phyloP scores from a whole-genome alignment of 1,284 basidiomycete species.

The Blastosporella zonata region DNA sequence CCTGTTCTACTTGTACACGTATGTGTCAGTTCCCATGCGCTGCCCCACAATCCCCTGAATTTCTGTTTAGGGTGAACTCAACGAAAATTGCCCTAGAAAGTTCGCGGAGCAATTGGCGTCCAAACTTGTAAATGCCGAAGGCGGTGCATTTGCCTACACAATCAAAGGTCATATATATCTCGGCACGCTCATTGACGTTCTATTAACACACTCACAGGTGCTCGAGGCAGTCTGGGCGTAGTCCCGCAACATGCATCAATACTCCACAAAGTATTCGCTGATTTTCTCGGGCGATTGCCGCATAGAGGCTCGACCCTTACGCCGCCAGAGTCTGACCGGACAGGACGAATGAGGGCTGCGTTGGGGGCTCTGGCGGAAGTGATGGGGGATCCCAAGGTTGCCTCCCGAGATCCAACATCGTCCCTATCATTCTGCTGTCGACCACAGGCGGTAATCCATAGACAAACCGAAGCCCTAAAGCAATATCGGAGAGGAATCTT shows the following conservation, averaged over 20 bases:
- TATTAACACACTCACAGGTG: constrained; percentile 34
- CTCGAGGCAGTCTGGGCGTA: constrained; percentile 46
- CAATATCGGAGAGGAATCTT: constrained; percentile 45
- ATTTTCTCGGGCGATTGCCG: constrained; percentile 57
- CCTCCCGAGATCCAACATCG: constrained; percentile 51
- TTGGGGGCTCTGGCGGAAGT: constrained; percentile 51
- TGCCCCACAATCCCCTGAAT: constrained; percentile 7
- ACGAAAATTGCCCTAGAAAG: constrained; percentile 50
- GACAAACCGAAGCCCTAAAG: constrained; percentile 47
- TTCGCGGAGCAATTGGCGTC: constrained; percentile 54
- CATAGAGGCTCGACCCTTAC: constrained; percentile 45
- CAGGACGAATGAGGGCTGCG: constrained; percentile 52
- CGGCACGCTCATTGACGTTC: not conserved
- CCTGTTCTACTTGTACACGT: constrained; percentile 76
- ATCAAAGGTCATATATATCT: constrained; percentile 52
- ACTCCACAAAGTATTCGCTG: constrained; percentile 60
- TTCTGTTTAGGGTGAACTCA: constrained; percentile 53
- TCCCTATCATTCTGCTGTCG: constrained; percentile 70
- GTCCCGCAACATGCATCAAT: constrained; percentile 55
- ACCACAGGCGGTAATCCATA: constrained; percentile 45
- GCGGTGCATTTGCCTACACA: constrained; percentile 52
- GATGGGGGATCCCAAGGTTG: constrained; percentile 44
- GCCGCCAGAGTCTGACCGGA: constrained; percentile 30
- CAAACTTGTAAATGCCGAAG: constrained; percentile 46
- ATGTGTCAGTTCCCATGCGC: constrained; percentile 15